Evolutionary conservation across 2,329 filamentous ascomycete genomes (phyloP), one percentile per base, ranked within the genome.

Genomic region (Colletotrichum karsti): DNA sequence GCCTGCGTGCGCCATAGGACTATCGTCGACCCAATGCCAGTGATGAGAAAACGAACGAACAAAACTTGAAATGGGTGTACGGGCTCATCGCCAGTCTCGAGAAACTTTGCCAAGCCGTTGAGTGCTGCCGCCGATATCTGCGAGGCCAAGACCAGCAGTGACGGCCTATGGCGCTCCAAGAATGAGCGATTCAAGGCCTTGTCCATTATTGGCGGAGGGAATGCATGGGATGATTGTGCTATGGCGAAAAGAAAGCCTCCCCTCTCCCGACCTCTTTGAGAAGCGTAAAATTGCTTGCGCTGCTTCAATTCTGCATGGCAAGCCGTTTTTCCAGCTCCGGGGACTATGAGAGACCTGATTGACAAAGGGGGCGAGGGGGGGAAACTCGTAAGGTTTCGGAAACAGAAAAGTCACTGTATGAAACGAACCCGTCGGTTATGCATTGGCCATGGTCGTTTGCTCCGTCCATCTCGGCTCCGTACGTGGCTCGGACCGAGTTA

Each of bases 21-120:
- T 7, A 63, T 7, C 2, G 51, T 30, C 15, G 50, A 42, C 6
- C 33, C 63, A 4, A 37, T 18, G 3, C 63, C 63, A 7, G 63
- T 67, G 24, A 67, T 63, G 15, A 67, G 44, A n/a, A 67, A 63
- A 4, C 63, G 63, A 9, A 67, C 59, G 42, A 67, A 67, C n/a
- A 67, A 51, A 7, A 67, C 51, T 8, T 67, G 58, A 13, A 67
- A 67, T 3, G 63, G 63, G 2, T 67, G 63, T 4, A 67, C 39
- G 10, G 63, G 63, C n/a, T 63, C 44, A 6, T 63, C 42, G 28
- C 42, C 42, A 6, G 63, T 67, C 48, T 67, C 63, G 7, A 67
- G 35, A 5, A 57, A 22, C 6, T 67, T 67, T 15, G 63, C 63
- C 35, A 63, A 24, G 20, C 63, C 63, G 30, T 67, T 53, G 13